phyloP scores from a whole-genome alignment of 2,329 filamentous ascomycete species.

The Thyridium curvatum region DNA sequence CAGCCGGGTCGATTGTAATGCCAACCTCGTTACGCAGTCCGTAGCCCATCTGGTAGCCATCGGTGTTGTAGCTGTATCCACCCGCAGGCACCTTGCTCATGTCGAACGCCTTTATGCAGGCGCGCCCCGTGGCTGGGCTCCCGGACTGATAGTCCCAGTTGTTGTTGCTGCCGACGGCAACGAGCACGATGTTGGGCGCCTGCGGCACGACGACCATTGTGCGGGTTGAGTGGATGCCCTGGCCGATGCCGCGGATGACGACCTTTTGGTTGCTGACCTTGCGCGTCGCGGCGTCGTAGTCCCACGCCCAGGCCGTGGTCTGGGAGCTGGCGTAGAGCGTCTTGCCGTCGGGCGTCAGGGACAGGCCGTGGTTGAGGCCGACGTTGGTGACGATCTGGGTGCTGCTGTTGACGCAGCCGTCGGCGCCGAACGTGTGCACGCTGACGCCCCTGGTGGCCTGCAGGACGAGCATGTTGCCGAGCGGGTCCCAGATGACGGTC shows the following conservation, averaged over 20 bases:
- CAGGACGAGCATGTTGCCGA: slow-evolving; percentile 24
- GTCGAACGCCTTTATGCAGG: slow-evolving; percentile 30
- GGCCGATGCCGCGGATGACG: slow-evolving; percentile 25
- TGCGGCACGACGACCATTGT: slow-evolving; percentile 24
- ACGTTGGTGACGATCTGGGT: slow-evolving; percentile 17
- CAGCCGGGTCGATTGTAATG: slow-evolving; percentile 39
- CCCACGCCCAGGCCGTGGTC: slow-evolving; percentile 43
- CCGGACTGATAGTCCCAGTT: slow-evolving; percentile 24
- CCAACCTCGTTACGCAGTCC: slow-evolving; percentile 56
- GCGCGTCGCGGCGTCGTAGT: slow-evolving; percentile 41
- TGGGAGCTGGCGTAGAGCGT: slow-evolving; percentile 25
- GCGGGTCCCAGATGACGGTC: slow-evolving; percentile 19
- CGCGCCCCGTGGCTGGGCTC: slow-evolving; percentile 20
- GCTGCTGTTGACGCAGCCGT: slow-evolving; percentile 25
- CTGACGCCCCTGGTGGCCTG: slow-evolving; percentile 23
- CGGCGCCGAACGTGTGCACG: slow-evolving; percentile 23
- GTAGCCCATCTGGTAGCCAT: slow-evolving; percentile 25
- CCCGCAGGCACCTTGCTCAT: slow-evolving; percentile 18
- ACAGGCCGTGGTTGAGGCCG: slow-evolving; percentile 27
- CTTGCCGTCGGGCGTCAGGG: slow-evolving; percentile 23
- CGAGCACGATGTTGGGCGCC: slow-evolving; percentile 23
- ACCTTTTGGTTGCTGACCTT: slow-evolving; percentile 31
- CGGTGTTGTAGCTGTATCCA: slow-evolving; percentile 23
- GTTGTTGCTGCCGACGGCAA: slow-evolving; percentile 23
- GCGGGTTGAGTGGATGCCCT: slow-evolving; percentile 24